Conservation (phyloP, 768 basidiomycete genomes). For the Mycena pura region DNA sequence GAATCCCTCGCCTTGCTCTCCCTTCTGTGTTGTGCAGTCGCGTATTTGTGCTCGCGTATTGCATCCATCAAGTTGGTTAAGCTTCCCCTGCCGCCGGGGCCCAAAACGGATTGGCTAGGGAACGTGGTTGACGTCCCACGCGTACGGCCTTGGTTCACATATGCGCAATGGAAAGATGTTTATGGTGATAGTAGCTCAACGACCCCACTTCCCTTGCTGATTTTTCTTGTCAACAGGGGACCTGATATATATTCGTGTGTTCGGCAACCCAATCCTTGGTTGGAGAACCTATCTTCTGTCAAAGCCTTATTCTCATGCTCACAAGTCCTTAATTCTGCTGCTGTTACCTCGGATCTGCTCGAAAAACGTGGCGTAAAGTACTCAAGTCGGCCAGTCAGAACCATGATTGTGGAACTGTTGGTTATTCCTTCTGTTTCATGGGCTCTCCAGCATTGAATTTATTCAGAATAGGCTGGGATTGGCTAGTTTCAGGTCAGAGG, state of each 20-base stretch:
- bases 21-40: slow-evolving; percentile 18
- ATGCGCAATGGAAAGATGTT: slow-evolving; percentile 49
- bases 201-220: background rate
- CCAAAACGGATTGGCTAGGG: slow-evolving; percentile 45
- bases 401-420: slow-evolving; percentile 53
- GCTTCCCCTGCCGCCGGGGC: slow-evolving; percentile 49
- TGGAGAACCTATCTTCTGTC: background rate
- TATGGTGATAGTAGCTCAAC: slow-evolving; percentile 42
- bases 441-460: background rate
- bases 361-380: slow-evolving; percentile 53
- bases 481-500: slow-evolving; percentile 44
- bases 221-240: slow-evolving; percentile 42
- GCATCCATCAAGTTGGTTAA: slow-evolving; percentile 5
- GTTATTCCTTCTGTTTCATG: slow-evolving; percentile 20
- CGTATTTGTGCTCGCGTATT: slow-evolving; percentile 21
- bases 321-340: slow-evolving; percentile 49
- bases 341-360: slow-evolving; percentile 49
- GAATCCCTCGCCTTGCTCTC: slow-evolving; percentile 17
- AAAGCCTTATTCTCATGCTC: background rate
- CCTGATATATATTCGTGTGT: slow-evolving; percentile 49
- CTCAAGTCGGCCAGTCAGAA: slow-evolving; percentile 48
- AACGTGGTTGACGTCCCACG: slow-evolving; percentile 38
- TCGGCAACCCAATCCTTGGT: slow-evolving; percentile 52
- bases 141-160: slow-evolving; percentile 51
- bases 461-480: slow-evolving; percentile 53